phyloP scores from a whole-genome alignment of 2,329 filamentous ascomycete genomes.

The Fusarium scirpi region DNA sequence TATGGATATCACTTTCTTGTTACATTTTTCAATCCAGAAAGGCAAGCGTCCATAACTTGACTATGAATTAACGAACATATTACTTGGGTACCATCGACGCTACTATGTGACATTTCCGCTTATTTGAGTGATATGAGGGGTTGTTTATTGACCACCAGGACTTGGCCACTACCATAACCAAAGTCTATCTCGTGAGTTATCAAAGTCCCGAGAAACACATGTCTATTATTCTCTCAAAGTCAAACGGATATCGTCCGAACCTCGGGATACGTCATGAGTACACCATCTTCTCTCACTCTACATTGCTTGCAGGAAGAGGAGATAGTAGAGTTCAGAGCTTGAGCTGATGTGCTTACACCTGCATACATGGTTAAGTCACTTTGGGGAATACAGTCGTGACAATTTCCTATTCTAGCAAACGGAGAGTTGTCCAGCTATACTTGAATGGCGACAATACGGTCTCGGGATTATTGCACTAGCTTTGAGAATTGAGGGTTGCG shows the following conservation, averaged over 20 bases:
- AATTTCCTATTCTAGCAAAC: slow-evolving; percentile 25
- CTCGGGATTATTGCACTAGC: neutral
- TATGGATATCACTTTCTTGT: slow-evolving; percentile 29
- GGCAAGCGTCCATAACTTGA: slow-evolving; percentile 3
- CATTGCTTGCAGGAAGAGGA: slow-evolving; percentile 10
- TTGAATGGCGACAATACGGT: neutral
- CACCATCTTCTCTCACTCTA: slow-evolving; percentile 19
- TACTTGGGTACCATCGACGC: neutral
- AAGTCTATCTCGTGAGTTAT: neutral
- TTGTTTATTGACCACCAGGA: neutral
- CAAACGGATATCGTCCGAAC: slow-evolving; percentile 3
- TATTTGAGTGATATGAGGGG: neutral
- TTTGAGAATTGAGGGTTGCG: neutral
- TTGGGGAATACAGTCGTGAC: slow-evolving; percentile 5
- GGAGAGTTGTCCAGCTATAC: slow-evolving; percentile 5
- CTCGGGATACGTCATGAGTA: slow-evolving; percentile 34
- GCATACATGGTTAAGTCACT: slow-evolving; percentile 5
- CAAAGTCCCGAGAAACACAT: slow-evolving; percentile 19
- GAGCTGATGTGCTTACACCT: slow-evolving; percentile 9
- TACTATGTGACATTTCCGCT: neutral
- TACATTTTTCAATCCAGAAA: slow-evolving; percentile 3
- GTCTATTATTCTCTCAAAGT: slow-evolving; percentile 4
- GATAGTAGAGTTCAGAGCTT: neutral
- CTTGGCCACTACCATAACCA: neutral
- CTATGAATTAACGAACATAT: slow-evolving; percentile 34